These are phyloP conservation scores for Penicillium cataractarum DNA, from an alignment of 495 filamentous ascomycete genomes.

Conservation along the genomic window DNA sequence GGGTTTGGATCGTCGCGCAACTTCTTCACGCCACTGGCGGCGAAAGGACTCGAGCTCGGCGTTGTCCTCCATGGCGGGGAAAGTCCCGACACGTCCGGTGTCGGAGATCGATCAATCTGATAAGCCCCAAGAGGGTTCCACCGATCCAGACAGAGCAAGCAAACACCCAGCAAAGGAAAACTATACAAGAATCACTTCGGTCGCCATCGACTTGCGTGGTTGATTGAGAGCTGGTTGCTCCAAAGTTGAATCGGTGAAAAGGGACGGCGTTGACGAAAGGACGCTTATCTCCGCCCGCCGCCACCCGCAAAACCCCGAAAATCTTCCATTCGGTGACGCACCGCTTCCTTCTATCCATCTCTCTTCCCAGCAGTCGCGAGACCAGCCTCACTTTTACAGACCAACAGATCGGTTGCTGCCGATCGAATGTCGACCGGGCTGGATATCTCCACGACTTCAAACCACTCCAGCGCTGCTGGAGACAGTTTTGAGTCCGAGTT, in stretches of 20 bases:
- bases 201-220: conserved; percentile 20
- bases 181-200: conserved; percentile 10
- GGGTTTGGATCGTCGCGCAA: conserved; percentile 56
- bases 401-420: conserved; percentile 7
- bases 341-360: conserved; percentile 6
- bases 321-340: conserved; percentile 31
- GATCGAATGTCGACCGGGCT: conserved; percentile 27
- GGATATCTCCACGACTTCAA: conserved; percentile 18
- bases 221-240: not conserved
- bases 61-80: conserved; percentile 59
- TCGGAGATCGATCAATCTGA: conserved; percentile 36
- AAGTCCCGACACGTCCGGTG: conserved; percentile 27
- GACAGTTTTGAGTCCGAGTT: conserved; percentile 19
- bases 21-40: conserved; percentile 81
- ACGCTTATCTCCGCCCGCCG: conserved; percentile 37
- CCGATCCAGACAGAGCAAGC: conserved; percentile 8
- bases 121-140: conserved; percentile 30
- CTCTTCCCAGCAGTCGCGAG: conserved; percentile 3
- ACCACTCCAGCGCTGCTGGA: conserved; percentile 12
- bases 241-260: not conserved
- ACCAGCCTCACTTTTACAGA: not conserved
- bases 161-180: not conserved
- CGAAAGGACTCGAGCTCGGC: conserved; percentile 81
- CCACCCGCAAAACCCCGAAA: conserved; percentile 38
- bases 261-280: conserved; percentile 4